A percentile compares a stretch with the other conserved stretches of the same genome.
Evolutionary conservation across 2,329 filamentous ascomycete genomes (phyloP).

Genomic region (Fusarium sp.): DNA sequence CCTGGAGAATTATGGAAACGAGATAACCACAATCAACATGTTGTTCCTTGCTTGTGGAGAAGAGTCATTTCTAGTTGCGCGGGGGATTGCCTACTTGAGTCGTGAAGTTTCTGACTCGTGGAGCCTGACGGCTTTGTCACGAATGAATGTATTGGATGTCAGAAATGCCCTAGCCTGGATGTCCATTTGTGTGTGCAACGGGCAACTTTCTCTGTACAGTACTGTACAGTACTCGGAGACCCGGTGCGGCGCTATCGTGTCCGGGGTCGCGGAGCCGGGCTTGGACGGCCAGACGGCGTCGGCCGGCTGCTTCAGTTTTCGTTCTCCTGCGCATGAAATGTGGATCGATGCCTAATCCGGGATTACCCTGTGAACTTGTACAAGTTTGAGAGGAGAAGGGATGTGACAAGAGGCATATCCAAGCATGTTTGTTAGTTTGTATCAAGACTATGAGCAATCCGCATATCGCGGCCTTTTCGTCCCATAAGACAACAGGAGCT

Average conservation of each 20-base stretch:
- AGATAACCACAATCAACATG: not conserved
- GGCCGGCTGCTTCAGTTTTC: slow-evolving; percentile 16
- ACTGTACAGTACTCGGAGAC: slow-evolving; percentile 19
- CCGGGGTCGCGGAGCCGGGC: slow-evolving; percentile 26
- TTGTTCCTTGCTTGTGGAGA: slow-evolving; percentile 20
- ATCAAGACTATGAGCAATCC: not conserved
- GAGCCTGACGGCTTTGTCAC: slow-evolving; percentile 1
- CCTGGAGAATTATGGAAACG: slow-evolving; percentile 9
- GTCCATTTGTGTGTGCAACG: slow-evolving; percentile 10
- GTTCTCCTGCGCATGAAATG: not conserved
- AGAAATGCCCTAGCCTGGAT: not conserved
- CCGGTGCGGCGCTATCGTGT: slow-evolving; percentile 17
- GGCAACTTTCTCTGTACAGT: not conserved
- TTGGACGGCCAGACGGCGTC: slow-evolving; percentile 33
- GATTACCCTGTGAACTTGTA: slow-evolving; percentile 3
- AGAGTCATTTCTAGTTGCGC: slow-evolving; percentile 5
- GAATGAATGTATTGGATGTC: slow-evolving; percentile 24
- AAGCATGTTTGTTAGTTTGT: not conserved
- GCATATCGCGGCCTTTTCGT: slow-evolving; percentile 9
- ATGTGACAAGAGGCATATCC: slow-evolving; percentile 9
- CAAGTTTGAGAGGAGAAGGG: slow-evolving; percentile 7
- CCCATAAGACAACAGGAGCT: not conserved
- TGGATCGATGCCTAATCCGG: slow-evolving; percentile 22
- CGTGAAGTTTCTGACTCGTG: slow-evolving; percentile 29
- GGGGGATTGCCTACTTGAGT: slow-evolving; percentile 8